Conservation (phyloP, 768 basidiomycete species). For the Gymnopilus dilepis region DNA sequence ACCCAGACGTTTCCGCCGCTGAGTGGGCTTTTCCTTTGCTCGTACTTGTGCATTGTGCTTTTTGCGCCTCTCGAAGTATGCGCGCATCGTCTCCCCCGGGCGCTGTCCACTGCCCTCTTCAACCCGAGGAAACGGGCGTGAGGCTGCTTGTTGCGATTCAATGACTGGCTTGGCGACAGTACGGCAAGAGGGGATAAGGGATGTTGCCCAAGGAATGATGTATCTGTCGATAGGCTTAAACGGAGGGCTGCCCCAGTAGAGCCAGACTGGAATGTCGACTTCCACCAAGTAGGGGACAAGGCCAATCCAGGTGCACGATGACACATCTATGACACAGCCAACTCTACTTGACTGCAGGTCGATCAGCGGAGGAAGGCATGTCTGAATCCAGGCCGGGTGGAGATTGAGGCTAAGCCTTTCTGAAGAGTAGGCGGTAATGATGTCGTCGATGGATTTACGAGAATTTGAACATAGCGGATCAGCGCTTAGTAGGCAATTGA, state of each 20-base stretch:
- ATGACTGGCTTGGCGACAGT: too few species aligned
- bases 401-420: neutral
- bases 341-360: neutral
- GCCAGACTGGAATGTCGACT: neutral
- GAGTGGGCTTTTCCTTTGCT: neutral
- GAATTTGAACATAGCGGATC: neutral
- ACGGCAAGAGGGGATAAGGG: too few species aligned
- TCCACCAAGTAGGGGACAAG: neutral
- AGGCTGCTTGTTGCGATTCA: neutral
- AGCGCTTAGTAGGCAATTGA: slow-evolving; percentile 11
- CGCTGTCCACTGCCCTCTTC: neutral
- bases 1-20: neutral
- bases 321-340: neutral
- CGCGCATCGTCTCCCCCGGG: neutral
- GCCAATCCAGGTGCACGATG: neutral
- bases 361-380: neutral
- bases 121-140: neutral
- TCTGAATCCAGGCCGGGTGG: neutral
- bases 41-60: neutral
- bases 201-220: too few species aligned
- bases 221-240: neutral
- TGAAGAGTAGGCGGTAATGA: neutral
- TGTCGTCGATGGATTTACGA: neutral
- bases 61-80: neutral
- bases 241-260: neutral